Conservation (phyloP, 1,139 yeast species). For the Blastobotrys raffinosifermentans region DNA sequence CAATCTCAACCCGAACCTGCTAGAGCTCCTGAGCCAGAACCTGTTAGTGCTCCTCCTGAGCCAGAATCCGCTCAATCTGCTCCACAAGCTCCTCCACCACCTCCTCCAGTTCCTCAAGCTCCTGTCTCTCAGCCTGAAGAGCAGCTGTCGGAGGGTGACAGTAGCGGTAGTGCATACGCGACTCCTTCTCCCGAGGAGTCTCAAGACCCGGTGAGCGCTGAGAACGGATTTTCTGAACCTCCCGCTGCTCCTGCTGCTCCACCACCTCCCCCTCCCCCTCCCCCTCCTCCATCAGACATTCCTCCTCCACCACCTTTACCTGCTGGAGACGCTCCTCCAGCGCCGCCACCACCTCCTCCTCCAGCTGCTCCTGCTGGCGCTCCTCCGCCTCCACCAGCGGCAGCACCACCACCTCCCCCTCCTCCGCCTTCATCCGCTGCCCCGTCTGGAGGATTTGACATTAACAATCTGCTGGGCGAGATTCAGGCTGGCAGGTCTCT, state of each 20-base stretch:
- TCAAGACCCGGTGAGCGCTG: too few relatives aligned
- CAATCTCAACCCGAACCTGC: slow-evolving; percentile 11
- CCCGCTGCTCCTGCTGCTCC: slow-evolving; percentile 18
- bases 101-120: slow-evolving; percentile 23
- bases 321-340: slow-evolving; percentile 30
- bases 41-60: slow-evolving; percentile 14
- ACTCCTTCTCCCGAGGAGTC: slow-evolving; percentile 8
- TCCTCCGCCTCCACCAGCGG: slow-evolving; percentile 17
- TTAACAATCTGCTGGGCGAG: slow-evolving; percentile 49
- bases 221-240: too few relatives aligned
- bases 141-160: too few relatives aligned
- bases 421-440: slow-evolving; percentile 35
- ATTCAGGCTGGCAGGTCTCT: slow-evolving; percentile 49
- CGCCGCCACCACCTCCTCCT: slow-evolving; percentile 30
- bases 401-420: slow-evolving; percentile 26
- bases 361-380: slow-evolving; percentile 27
- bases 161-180: slow-evolving; percentile 2
- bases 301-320: slow-evolving; percentile 26
- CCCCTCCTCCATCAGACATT: slow-evolving; percentile 15
- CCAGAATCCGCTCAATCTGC: slow-evolving; percentile 19
- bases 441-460: slow-evolving; percentile 34
- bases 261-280: slow-evolving; percentile 26
- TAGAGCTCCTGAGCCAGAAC: too few relatives aligned
- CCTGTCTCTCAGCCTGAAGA: slow-evolving; percentile 12
- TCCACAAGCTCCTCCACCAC: slow-evolving; percentile 19